These are phyloP conservation scores for Aphanocladium album DNA, from an alignment of 2,329 filamentous ascomycete species.

Conservation along the genomic window DNA sequence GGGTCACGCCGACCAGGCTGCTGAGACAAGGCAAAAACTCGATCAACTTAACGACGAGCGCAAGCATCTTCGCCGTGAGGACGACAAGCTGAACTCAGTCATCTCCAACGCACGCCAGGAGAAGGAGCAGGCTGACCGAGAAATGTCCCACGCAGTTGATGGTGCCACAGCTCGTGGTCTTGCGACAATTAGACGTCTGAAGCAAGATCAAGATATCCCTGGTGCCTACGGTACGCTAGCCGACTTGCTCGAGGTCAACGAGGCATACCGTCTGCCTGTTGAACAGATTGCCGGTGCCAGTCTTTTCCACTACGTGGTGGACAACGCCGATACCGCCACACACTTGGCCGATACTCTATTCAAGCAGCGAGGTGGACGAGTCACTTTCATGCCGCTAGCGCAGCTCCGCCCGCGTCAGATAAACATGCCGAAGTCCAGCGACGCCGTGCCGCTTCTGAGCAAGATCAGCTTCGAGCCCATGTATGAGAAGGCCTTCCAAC, in stretches of 20 bases:
- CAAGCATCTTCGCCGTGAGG: slow-evolving; percentile 82
- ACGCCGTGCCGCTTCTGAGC: slow-evolving; percentile 80
- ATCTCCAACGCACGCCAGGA: slow-evolving; percentile 72
- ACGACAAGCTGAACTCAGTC: slow-evolving; percentile 77
- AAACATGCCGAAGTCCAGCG: slow-evolving; percentile 78
- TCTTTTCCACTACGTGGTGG: slow-evolving; percentile 93
- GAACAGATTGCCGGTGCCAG: slow-evolving; percentile 91
- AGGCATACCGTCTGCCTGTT: slow-evolving; percentile 80
- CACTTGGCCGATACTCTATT: slow-evolving; percentile 75
- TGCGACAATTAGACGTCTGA: slow-evolving; percentile 78
- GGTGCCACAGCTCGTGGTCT: slow-evolving; percentile 80
- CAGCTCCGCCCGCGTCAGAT: slow-evolving; percentile 65
- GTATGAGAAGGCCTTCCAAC: slow-evolving; percentile 83
- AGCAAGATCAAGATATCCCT: slow-evolving; percentile 70
- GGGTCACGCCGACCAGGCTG: slow-evolving; percentile 66
- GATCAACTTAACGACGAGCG: slow-evolving; percentile 81
- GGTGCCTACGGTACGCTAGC: slow-evolving; percentile 91
- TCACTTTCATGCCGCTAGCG: slow-evolving; percentile 93
- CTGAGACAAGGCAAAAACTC: slow-evolving; percentile 69
- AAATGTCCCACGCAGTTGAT: slow-evolving; percentile 82
- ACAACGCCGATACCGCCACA: slow-evolving; percentile 83
- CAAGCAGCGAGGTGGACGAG: slow-evolving; percentile 72
- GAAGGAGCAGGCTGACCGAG: slow-evolving; percentile 69
- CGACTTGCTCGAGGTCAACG: slow-evolving; percentile 82
- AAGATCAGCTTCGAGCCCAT: slow-evolving; percentile 74